Conservation (phyloP, 345 rosid species). For the Sisymbrium irio region DNA sequence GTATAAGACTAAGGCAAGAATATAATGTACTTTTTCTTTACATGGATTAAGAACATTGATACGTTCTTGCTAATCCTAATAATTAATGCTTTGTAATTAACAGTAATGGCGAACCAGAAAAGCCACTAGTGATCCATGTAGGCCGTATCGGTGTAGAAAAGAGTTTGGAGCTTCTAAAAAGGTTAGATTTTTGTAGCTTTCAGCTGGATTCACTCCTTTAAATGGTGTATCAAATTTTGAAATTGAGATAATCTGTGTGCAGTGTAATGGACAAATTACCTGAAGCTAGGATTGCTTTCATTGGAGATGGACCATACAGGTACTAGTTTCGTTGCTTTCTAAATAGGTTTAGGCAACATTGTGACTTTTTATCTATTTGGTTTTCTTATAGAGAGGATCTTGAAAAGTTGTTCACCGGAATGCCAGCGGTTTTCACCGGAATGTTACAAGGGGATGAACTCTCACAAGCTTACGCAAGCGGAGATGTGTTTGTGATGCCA, state of each 20-base stretch:
- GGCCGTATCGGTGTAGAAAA: constrained; percentile 96
- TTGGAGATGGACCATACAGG: constrained; percentile 98
- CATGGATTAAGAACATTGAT: background rate
- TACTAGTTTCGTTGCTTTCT: constrained; percentile 22
- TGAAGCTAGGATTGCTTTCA: constrained; percentile 78
- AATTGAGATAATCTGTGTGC: constrained; percentile 29
- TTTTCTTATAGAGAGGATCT: constrained; percentile 65
- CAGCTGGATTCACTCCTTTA: background rate
- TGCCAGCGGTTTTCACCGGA: constrained; percentile 93
- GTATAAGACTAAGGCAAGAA: constrained; percentile 68
- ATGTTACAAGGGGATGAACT: constrained; percentile 90
- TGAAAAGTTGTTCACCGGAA: constrained; percentile 73
- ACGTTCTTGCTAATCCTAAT: background rate
- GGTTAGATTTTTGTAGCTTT: constrained; percentile 40
- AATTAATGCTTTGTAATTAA: constrained; percentile 19
- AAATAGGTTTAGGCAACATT: background rate
- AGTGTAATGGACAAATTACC: constrained; percentile 96
- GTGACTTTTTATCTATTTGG: constrained; percentile 8
- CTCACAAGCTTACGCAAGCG: constrained; percentile 96
- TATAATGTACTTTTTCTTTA: background rate
- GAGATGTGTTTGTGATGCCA: constrained; percentile 94
- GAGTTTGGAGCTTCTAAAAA: constrained; percentile 91
- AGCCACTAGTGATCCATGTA: constrained; percentile 86
- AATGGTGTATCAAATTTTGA: background rate
- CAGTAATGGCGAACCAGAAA: constrained; percentile 91